These are phyloP conservation scores for Nemania bipapillata DNA, from an alignment of 2,329 filamentous ascomycete genomes.

Conservation along the genomic window DNA sequence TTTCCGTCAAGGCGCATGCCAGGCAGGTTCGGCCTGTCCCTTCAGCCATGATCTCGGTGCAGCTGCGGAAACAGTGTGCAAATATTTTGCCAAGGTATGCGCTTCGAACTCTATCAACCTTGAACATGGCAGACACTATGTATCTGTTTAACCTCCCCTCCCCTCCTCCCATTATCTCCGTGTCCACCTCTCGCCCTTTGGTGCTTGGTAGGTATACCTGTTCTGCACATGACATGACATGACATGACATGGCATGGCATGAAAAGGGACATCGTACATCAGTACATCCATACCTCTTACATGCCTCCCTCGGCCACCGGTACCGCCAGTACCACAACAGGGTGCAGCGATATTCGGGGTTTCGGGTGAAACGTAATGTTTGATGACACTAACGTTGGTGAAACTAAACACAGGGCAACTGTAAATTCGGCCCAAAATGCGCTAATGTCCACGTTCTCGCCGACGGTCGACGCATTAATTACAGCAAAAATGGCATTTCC, in stretches of 20 bases:
- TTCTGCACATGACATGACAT: too few relatives aligned
- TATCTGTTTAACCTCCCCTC: neutral
- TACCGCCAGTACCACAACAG: neutral
- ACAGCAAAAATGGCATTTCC: constrained; percentile 74
- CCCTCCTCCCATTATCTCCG: neutral
- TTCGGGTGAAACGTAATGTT: constrained; percentile 9
- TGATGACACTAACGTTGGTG: constrained; percentile 41
- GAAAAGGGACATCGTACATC: too few relatives aligned
- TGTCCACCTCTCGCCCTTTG: neutral
- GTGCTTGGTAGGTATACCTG: too few relatives aligned
- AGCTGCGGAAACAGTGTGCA: constrained; percentile 89
- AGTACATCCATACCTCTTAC: too few relatives aligned
- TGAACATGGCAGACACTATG: neutral
- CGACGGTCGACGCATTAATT: constrained; percentile 91
- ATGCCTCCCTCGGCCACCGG: neutral
- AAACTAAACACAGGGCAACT: constrained; percentile 79
- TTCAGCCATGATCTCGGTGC: constrained; percentile 93
- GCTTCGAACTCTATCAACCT: constrained; percentile 11
- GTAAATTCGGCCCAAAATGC: constrained; percentile 98
- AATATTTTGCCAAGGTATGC: constrained; percentile 96
- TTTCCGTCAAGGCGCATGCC: constrained; percentile 94
- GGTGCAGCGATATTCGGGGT: neutral
- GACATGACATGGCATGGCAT: too few relatives aligned
- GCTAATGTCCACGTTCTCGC: constrained; percentile 95
- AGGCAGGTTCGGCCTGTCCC: constrained; percentile 94